phyloP scores from a whole-genome alignment of 441 rosid species.

The Kokia cookei region DNA sequence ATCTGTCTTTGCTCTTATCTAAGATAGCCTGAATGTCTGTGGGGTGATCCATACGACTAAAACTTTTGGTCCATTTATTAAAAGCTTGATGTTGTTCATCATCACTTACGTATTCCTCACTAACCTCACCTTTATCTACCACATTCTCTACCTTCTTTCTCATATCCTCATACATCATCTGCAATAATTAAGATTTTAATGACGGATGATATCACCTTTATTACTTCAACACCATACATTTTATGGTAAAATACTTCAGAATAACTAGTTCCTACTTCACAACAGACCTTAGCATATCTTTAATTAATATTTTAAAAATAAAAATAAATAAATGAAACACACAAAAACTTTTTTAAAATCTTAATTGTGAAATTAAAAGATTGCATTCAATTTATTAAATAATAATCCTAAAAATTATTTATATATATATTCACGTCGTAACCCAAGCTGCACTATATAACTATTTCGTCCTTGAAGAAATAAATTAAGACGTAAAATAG shows the following conservation, averaged over 20 bases:
- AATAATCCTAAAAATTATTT: background rate
- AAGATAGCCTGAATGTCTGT: constrained; percentile 44
- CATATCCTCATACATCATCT: constrained; percentile 58
- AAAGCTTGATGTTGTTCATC: constrained; percentile 23
- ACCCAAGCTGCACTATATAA: background rate
- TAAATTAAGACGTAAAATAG: no score
- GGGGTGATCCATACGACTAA: constrained; percentile 58
- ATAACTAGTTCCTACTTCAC: no score
- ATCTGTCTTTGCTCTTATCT: constrained; percentile 29
- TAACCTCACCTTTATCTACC: constrained; percentile 41
- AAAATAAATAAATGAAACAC: no score
- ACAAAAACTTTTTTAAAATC: background rate
- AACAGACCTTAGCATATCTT: no score
- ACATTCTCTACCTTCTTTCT: constrained; percentile 47
- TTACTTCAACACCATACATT: background rate
- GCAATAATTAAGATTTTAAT: background rate
- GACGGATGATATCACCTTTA: background rate
- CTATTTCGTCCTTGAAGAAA: background rate
- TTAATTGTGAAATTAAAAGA: background rate
- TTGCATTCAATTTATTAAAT: background rate
- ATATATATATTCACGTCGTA: background rate
- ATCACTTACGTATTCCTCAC: constrained; percentile 16
- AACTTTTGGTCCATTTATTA: constrained; percentile 35
- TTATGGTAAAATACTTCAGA: no score
- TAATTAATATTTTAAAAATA: no score